Percentiles rank a stretch among this genome's conserved stretches.
Evolutionary conservation across 2,329 filamentous ascomycete genomes (phyloP).

Genomic region (Trichoderma sp.): DNA sequence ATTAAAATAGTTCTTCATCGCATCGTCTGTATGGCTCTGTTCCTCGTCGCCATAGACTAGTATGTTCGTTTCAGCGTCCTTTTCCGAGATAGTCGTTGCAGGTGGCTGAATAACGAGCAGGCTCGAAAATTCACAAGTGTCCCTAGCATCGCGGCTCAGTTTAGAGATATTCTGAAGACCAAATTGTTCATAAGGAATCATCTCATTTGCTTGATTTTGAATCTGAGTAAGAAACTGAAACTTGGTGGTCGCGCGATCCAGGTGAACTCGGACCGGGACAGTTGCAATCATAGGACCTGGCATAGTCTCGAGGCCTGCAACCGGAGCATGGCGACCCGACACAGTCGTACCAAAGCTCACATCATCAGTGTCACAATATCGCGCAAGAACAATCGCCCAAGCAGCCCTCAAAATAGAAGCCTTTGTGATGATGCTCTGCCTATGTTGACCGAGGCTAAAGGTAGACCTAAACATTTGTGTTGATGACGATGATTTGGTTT

Average conservation of each 20-base stretch:
- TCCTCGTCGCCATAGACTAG: conserved; percentile 1
- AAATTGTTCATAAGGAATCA: conserved; percentile 20
- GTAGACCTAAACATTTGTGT: neutral
- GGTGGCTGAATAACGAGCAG: conserved; percentile 21
- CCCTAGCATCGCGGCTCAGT: conserved; percentile 18
- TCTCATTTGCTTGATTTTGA: conserved; percentile 19
- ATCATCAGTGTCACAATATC: conserved; percentile 36
- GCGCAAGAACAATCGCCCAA: conserved; percentile 33
- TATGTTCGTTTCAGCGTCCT: neutral
- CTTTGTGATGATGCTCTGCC: conserved; percentile 6
- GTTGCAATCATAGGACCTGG: conserved; percentile 29
- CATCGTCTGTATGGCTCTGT: neutral
- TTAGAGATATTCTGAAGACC: conserved; percentile 24
- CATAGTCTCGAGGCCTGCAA: conserved; percentile 26
- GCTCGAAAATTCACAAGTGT: conserved; percentile 21
- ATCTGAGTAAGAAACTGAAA: conserved; percentile 40
- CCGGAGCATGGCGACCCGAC: conserved; percentile 25
- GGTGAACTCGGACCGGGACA: conserved; percentile 24
- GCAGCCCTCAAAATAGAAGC: conserved; percentile 24
- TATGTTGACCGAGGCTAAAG: neutral
- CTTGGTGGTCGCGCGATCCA: conserved; percentile 32
- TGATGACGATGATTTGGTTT: neutral
- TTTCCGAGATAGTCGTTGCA: neutral
- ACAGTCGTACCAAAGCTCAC: conserved; percentile 26
- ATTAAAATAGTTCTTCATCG: conserved; percentile 16